Evolutionary conservation across 345 rosid genomes (phyloP).

Genomic region (Punica granatum): DNA sequence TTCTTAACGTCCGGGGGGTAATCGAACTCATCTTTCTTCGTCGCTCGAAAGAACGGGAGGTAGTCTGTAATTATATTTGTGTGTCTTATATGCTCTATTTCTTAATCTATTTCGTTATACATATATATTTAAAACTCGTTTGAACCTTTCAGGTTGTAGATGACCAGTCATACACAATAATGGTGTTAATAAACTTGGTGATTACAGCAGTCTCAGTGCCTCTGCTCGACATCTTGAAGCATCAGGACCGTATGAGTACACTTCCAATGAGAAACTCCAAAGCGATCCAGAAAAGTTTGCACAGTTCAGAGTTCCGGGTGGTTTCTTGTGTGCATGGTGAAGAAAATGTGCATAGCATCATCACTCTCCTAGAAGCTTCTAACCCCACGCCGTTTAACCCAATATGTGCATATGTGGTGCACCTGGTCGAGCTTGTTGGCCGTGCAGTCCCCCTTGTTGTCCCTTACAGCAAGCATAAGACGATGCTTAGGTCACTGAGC

Average conservation of each 20-base stretch:
- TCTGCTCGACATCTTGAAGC: constrained; percentile 11
- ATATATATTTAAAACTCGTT: not conserved
- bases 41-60: constrained; percentile 2
- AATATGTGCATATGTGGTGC: constrained; percentile 14
- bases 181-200: constrained; percentile 11
- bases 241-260: constrained; percentile 1
- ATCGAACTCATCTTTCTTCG: constrained; percentile 2
- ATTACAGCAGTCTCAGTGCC: constrained; percentile 15
- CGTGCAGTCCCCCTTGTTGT: constrained; percentile 13
- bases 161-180: not conserved
- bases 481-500: not conserved
- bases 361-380: constrained; percentile 24
- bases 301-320: constrained; percentile 10
- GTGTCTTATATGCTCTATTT: not conserved
- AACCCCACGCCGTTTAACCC: constrained; percentile 9
- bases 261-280: not conserved
- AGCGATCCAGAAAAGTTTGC: constrained; percentile 6
- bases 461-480: constrained; percentile 12
- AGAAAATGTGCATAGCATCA: constrained; percentile 20
- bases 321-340: constrained; percentile 25
- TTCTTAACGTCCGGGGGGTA: constrained; percentile 18
- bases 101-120: not conserved
- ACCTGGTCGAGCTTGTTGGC: constrained; percentile 21
- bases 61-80: not conserved
- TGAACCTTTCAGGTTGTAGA: not conserved